Evolutionary conservation across 768 basidiomycete genomes (phyloP), one percentile per base, ranked within the genome.

Genomic region (Amanita molliuscula): DNA sequence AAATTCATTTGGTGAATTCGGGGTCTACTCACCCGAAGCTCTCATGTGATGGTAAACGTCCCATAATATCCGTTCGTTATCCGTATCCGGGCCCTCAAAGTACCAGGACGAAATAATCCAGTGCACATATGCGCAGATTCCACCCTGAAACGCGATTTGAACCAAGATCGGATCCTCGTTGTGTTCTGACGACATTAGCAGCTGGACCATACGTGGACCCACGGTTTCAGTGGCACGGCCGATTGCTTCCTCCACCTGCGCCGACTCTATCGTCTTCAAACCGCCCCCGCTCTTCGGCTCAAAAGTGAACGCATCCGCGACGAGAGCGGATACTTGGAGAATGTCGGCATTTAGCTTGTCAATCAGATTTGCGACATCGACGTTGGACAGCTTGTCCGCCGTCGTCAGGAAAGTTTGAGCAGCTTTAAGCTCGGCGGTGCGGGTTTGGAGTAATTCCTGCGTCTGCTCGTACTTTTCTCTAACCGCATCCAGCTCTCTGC

Each of bases 71-170:
- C 67, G 68, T 47, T 74, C 74, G 50, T 68, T 69, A 38, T 74
- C 72, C 1, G 70, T 7, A 5, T 31, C 31, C 13, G 38, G 70
- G 35, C 71, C 69, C 53, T 75, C 74, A 51, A 76, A 70, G 54
- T 70, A 73, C 75, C 75, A 77, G 1, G 74, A 70, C 13, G 66
- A 67, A 46, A 74, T 65, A 35, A 75, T 72, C 75, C 75, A 76
- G 43, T 74, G 68, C 1, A 70, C 65, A 54, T 74, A 74, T 6
- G 72, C 72, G 16, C 67, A 56, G 65, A 76, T 67, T 21, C 67
- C 69, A 25, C 69, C 65, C 53, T 72, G 71, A 53, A 77, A 62
- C 5, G 73, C 73, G 38, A 74, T 66, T 40, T 72, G 71, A 21
- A 75, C 59, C 31, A 73, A 52, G 21, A 67, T 65, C 4, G 69